These are phyloP conservation scores for Verticillium longisporum DNA, from an alignment of 2,329 filamentous ascomycete genomes.

Conservation along the genomic window DNA sequence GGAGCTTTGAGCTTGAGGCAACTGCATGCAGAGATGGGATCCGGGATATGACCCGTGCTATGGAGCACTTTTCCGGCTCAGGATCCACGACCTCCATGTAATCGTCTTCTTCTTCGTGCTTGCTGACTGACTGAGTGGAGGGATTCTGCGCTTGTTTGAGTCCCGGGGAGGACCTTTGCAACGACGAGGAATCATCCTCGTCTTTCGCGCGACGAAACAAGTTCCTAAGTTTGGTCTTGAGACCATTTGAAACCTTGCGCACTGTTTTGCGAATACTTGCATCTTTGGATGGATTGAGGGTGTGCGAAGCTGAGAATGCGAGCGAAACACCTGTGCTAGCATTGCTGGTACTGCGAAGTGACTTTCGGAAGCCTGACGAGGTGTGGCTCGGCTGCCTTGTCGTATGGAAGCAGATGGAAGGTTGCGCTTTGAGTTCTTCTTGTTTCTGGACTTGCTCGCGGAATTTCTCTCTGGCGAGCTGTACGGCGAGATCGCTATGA, in stretches of 20 bases:
- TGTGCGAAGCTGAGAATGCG: slow-evolving; percentile 10
- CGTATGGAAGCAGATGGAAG: slow-evolving; percentile 37
- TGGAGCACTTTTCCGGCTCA: slow-evolving; percentile 31
- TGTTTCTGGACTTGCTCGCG: slow-evolving; percentile 26
- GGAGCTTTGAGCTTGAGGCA: slow-evolving; percentile 36
- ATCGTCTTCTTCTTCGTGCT: slow-evolving; percentile 15
- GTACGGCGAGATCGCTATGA: slow-evolving; percentile 25
- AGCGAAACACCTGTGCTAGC: slow-evolving; percentile 24
- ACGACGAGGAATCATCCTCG: slow-evolving; percentile 11
- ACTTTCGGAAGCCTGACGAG: slow-evolving; percentile 35
- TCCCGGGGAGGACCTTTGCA: background rate
- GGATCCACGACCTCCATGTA: slow-evolving; percentile 25
- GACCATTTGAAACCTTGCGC: slow-evolving; percentile 53
- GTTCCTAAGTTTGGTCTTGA: slow-evolving; percentile 55
- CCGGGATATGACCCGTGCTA: slow-evolving; percentile 41
- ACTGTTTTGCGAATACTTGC: slow-evolving; percentile 40
- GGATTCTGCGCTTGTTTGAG: background rate
- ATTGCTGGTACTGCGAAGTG: slow-evolving; percentile 41
- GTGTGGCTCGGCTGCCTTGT: slow-evolving; percentile 25
- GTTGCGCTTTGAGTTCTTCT: slow-evolving; percentile 27
- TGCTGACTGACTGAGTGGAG: background rate
- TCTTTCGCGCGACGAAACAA: slow-evolving; percentile 41
- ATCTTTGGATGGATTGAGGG: slow-evolving; percentile 1
- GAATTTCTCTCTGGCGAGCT: slow-evolving; percentile 28
- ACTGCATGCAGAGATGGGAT: slow-evolving; percentile 43